Percentiles rank a stretch among this genome's conserved stretches.
phyloP scores from a whole-genome alignment of 2,329 filamentous ascomycete species.

The Penicillium sp. region DNA sequence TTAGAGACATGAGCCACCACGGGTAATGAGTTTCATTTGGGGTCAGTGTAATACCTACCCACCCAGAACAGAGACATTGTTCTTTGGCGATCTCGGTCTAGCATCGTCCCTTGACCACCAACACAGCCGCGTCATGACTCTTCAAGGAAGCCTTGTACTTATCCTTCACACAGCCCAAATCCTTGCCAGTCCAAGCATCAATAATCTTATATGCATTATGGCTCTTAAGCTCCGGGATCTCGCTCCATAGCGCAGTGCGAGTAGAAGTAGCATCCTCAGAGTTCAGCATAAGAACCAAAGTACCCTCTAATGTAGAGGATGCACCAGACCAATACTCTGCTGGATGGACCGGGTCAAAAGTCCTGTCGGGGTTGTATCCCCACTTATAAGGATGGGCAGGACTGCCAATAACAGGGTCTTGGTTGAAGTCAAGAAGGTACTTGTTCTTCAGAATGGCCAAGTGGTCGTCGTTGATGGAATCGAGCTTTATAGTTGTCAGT shows the following conservation, averaged over 20 bases:
- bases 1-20: no score
- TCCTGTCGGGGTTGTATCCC: conserved; percentile 37
- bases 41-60: no score
- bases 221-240: conserved; percentile 30
- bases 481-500: conserved; percentile 28
- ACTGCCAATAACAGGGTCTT: conserved; percentile 45
- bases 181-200: conserved; percentile 32
- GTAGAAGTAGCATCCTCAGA: conserved; percentile 23
- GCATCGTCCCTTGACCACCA: conserved; percentile 26
- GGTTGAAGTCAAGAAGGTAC: conserved; percentile 45
- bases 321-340: conserved; percentile 39
- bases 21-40: neutral
- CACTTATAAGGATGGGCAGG: conserved; percentile 46
- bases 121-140: conserved; percentile 32
- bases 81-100: neutral
- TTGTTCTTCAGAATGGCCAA: conserved; percentile 46
- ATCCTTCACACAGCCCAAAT: conserved; percentile 31
- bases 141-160: conserved; percentile 24
- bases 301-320: conserved; percentile 28
- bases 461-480: conserved; percentile 35
- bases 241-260: conserved; percentile 30
- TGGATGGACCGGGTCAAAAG: conserved; percentile 33
- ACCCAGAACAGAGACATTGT: neutral
- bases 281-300: conserved; percentile 35
- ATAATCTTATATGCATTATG: conserved; percentile 21